A percentile compares a stretch with the other conserved stretches of the same genome.
phyloP scores from a whole-genome alignment of 1,284 basidiomycete genomes.

The Ganoderma boninense region DNA sequence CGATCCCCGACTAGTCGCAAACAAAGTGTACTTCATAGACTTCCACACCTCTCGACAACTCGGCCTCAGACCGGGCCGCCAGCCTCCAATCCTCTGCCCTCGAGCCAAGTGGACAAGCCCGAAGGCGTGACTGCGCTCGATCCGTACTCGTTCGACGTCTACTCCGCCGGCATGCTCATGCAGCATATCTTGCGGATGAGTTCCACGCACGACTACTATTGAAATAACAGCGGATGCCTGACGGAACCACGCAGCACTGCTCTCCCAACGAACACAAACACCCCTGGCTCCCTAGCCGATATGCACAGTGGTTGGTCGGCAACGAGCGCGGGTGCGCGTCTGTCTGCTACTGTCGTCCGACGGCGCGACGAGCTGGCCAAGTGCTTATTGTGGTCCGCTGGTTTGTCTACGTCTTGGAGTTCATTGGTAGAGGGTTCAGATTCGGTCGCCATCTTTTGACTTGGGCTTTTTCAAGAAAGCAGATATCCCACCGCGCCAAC shows the following conservation, averaged over 20 bases:
- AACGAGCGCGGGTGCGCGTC: background rate
- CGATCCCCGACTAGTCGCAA: background rate
- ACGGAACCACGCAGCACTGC: background rate
- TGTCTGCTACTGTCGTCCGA: background rate
- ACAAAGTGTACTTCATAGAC: background rate
- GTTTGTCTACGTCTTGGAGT: no score
- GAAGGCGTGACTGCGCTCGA: background rate
- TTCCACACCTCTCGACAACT: background rate
- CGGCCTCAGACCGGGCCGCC: background rate
- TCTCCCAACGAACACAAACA: background rate
- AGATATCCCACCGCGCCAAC: no score
- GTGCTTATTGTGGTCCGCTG: background rate
- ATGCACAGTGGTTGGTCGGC: background rate
- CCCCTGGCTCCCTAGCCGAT: background rate
- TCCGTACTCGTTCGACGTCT: background rate
- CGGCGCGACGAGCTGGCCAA: background rate
- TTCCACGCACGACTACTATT: background rate
- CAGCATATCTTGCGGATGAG: fast-evolving
- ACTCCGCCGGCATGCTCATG: background rate
- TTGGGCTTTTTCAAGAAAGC: no score
- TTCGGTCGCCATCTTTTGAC: no score
- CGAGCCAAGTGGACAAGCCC: background rate
- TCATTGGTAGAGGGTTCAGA: no score
- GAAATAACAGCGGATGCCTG: background rate
- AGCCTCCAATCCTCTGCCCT: background rate